Evolutionary conservation across 257 asterid species (phyloP), one percentile per base, ranked within the genome.

Genomic region (Fraxinus pennsylvanica): DNA sequence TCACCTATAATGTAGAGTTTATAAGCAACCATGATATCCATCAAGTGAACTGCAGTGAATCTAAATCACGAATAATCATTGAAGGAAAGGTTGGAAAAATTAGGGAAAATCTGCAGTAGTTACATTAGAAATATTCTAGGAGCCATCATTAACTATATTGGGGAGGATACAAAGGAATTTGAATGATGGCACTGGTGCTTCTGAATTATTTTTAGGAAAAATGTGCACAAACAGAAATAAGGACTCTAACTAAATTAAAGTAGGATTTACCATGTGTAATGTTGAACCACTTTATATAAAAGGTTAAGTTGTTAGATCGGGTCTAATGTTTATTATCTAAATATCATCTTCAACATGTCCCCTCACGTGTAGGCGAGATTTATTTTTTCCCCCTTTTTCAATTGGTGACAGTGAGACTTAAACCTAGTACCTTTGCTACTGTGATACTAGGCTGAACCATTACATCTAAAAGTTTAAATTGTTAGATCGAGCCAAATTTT

Each of bases 1-100:
- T 96, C 75, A 96, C 98, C 99, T 96, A 84, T 70, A 83, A 81
- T 71, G 75, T 41, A 84, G 35, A 82, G 74, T 61, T 59, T 39
- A 79, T 76, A 74, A 86, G 81, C 59, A 82, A 70, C 76, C 43
- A 74, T 32, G 73, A 70, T 36, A 70, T 41, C 68, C 21, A 41
- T 73, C 9, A 59, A 17, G 25, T 52, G 71, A 79, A 80, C 73
- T 76, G 71, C 74, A 36, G 25, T 6, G 81, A 70, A 68, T 27
- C 67, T 15, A 59, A 81, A 21, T 39, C 21, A 1, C 6, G 36
- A 52, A 69, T 68, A 75, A 71, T 67, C 50, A 47, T 80, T 35
- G 73, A 39, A 63, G 5, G 79, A 25, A 76, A 22, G 70, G 36
- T 47, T 69, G 22, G 10, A 39, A 73, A 76, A 38, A 54, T 65